These are phyloP conservation scores for Zasmidium angulare DNA, from an alignment of 2,329 filamentous ascomycete genomes.

Conservation along the genomic window DNA sequence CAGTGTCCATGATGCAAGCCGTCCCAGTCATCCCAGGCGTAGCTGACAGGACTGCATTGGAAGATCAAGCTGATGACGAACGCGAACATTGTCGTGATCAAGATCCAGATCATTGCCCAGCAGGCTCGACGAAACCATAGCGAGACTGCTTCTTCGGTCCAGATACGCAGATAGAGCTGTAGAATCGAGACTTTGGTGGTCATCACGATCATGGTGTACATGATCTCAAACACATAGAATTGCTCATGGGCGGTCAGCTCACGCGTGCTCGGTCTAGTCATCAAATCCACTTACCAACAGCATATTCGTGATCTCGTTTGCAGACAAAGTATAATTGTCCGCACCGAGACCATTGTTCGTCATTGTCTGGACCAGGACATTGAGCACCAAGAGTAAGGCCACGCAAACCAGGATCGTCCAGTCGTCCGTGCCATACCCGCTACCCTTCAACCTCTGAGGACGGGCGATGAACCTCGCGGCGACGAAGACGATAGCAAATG, in stretches of 20 bases:
- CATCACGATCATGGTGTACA: constrained; percentile 21
- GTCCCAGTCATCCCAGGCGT: constrained; percentile 20
- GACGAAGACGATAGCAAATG: constrained; percentile 18
- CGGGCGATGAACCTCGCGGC: constrained; percentile 17
- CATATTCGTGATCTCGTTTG: constrained; percentile 17
- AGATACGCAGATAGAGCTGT: constrained; percentile 22
- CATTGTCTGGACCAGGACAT: constrained; percentile 18
- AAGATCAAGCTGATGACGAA: constrained; percentile 19
- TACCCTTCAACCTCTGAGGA: constrained; percentile 19
- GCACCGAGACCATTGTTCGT: constrained; percentile 18
- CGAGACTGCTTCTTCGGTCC: constrained; percentile 18
- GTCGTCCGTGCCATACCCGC: constrained; percentile 22
- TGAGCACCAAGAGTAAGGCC: constrained; percentile 16
- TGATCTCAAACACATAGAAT: constrained; percentile 22
- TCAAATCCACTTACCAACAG: constrained; percentile 12
- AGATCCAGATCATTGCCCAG: constrained; percentile 16
- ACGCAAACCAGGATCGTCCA: constrained; percentile 19
- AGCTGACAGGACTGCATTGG: constrained; percentile 16
- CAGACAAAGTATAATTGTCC: constrained; percentile 19
- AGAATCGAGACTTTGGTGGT: constrained; percentile 21
- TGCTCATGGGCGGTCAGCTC: constrained; percentile 1
- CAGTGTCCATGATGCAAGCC: constrained; percentile 18
- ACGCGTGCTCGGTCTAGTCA: too few species aligned
- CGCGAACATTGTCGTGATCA: constrained; percentile 15
- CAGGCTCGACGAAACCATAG: constrained; percentile 21